These are phyloP conservation scores for Jimgerdemannia lactiflua DNA, from an alignment of 192 early-diverging fungal genomes.

Conservation along the genomic window DNA sequence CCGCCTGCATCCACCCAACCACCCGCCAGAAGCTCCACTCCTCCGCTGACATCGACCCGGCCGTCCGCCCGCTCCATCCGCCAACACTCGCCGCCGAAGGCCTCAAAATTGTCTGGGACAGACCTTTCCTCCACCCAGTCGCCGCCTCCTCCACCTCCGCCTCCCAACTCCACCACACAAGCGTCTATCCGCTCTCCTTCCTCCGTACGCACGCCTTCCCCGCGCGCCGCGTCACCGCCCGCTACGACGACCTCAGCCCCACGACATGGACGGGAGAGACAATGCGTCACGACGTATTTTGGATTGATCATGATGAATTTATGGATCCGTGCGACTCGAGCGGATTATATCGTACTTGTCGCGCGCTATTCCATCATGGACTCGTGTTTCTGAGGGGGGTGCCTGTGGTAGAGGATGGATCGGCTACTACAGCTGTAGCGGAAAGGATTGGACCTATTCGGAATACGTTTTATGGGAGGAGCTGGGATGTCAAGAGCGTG, in stretches of 20 bases:
- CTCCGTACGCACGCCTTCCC: slow-evolving; percentile 20
- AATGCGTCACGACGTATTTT: slow-evolving; percentile 39
- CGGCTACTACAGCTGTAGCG: slow-evolving; percentile 52
- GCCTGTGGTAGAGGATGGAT: slow-evolving; percentile 46
- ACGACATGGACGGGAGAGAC: slow-evolving; percentile 37
- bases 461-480: slow-evolving; percentile 74
- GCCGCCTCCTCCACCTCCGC: slow-evolving; percentile 11
- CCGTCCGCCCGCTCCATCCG: slow-evolving; percentile 28
- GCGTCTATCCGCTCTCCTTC: slow-evolving; percentile 31
- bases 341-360: slow-evolving; percentile 49
- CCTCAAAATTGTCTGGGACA: slow-evolving; percentile 45
- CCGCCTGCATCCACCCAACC: slow-evolving; percentile 50
- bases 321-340: slow-evolving; percentile 37
- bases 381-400: slow-evolving; percentile 65
- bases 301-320: slow-evolving; percentile 56
- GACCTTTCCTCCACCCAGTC: slow-evolving; percentile 35
- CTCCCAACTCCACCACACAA: slow-evolving; percentile 14
- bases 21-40: slow-evolving; percentile 58
- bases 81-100: slow-evolving; percentile 18
- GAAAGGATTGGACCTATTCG: slow-evolving; percentile 64
- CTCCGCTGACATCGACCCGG: slow-evolving; percentile 43
- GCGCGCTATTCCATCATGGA: slow-evolving; percentile 63
- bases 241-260: slow-evolving; percentile 28
- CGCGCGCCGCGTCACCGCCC: slow-evolving; percentile 5
- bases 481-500: slow-evolving; percentile 77